A percentile compares a stretch with the other conserved stretches of the same genome.
Conservation (phyloP, 495 filamentous ascomycete genomes). For the Hyaloscypha bicolor region DNA sequence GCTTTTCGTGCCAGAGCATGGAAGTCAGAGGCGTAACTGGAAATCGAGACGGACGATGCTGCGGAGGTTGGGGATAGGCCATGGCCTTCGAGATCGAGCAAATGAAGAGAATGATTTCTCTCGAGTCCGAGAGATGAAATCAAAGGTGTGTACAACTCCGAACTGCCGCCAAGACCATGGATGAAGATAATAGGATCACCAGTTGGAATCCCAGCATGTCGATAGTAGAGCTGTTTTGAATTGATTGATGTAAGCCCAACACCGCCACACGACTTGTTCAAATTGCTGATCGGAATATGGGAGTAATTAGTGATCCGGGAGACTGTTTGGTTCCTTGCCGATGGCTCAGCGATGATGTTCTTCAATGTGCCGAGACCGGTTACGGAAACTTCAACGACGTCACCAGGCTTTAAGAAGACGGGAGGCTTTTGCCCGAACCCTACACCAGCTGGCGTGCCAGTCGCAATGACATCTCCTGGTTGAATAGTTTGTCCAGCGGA, state of each 20-base stretch:
- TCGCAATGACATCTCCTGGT: slow-evolving; percentile 50
- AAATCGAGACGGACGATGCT: slow-evolving; percentile 40
- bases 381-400: slow-evolving; percentile 43
- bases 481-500: slow-evolving; percentile 47
- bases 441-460: slow-evolving; percentile 55
- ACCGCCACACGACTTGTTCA: slow-evolving; percentile 32
- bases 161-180: slow-evolving; percentile 51
- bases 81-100: slow-evolving; percentile 58
- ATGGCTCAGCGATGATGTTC: slow-evolving; percentile 42
- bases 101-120: slow-evolving; percentile 37
- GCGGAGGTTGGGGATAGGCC: slow-evolving; percentile 51
- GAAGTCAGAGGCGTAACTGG: slow-evolving; percentile 48
- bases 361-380: slow-evolving; percentile 47
- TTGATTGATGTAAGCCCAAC: slow-evolving; percentile 45
- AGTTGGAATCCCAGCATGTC: slow-evolving; percentile 28
- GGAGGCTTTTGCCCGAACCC: slow-evolving; percentile 52
- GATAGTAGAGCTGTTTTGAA: slow-evolving; percentile 46
- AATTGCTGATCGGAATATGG: slow-evolving; percentile 35
- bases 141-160: slow-evolving; percentile 46
- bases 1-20: slow-evolving; percentile 38
- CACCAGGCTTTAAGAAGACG: slow-evolving; percentile 47
- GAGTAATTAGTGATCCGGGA: slow-evolving; percentile 27
- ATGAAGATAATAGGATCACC: slow-evolving; percentile 46
- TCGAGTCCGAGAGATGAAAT: slow-evolving; percentile 34
- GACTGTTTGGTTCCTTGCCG: slow-evolving; percentile 30